phyloP scores from a whole-genome alignment of 1,139 yeast species.

The Taphrina deformans region DNA sequence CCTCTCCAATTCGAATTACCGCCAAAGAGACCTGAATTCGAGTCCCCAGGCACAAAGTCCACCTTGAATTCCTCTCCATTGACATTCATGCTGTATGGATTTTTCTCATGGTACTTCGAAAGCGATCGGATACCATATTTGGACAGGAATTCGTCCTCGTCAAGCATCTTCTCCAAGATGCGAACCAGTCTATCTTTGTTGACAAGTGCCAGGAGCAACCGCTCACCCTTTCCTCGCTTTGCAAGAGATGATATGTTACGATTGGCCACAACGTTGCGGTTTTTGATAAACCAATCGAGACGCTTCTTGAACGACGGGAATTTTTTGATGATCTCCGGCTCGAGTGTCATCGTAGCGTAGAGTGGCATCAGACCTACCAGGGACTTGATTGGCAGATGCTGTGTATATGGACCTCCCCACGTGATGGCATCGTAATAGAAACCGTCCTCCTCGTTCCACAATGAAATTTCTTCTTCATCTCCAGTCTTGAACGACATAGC shows the following conservation, averaged over 20 bases:
- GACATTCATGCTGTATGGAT: slow-evolving; percentile 86
- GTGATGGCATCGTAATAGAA: slow-evolving; percentile 91
- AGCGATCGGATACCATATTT: slow-evolving; percentile 86
- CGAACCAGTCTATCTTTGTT: slow-evolving; percentile 76
- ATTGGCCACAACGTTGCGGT: slow-evolving; percentile 69
- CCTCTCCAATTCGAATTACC: slow-evolving; percentile 99
- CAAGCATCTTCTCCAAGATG: slow-evolving; percentile 78
- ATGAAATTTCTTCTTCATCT: slow-evolving; percentile 55
- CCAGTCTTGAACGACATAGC: slow-evolving; percentile 80
- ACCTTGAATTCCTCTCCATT: slow-evolving; percentile 74
- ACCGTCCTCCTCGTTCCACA: slow-evolving; percentile 89
- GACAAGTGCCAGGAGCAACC: slow-evolving; percentile 78
- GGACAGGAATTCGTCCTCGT: slow-evolving; percentile 83
- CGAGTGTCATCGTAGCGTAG: slow-evolving; percentile 86
- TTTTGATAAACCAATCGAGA: slow-evolving; percentile 80
- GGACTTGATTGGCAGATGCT: slow-evolving; percentile 81
- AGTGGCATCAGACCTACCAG: slow-evolving; percentile 90
- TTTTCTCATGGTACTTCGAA: slow-evolving; percentile 80
- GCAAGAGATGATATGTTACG: slow-evolving; percentile 90
- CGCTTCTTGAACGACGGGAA: slow-evolving; percentile 86
- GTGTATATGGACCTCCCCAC: slow-evolving; percentile 72
- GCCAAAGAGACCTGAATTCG: slow-evolving; percentile 93
- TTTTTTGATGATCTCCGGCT: slow-evolving; percentile 74
- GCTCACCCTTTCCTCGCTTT: slow-evolving; percentile 80
- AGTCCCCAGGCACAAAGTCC: slow-evolving; percentile 85